Evolutionary conservation across 2,329 filamentous ascomycete genomes (phyloP), one percentile per base, ranked within the genome.

Genomic region (Botrytis paeoniae): DNA sequence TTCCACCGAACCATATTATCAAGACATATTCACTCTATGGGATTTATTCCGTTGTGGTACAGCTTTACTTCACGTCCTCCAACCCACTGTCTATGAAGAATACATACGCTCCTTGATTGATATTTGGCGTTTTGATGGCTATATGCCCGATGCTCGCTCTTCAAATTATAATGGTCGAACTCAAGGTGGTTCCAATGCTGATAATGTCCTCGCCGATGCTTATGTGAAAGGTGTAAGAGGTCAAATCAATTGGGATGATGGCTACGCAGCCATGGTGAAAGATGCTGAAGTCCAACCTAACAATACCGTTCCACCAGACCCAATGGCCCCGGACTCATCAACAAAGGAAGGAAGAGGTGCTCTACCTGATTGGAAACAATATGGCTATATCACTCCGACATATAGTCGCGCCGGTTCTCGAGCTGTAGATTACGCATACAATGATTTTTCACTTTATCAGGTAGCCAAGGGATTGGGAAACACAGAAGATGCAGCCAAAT

Each of bases 21-120:
- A 92, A 73, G 91, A 93, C 73, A 88, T 91, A 25, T 92, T 92
- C 78, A 93, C 91, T 0, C 86, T 91, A 35, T 93, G 91, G 91
- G 87, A 89, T 73, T 65, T 83, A 25, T 85, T 92, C 80, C 87
- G 91, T 35, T 92, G 89, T 79, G 87, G 88, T 0, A 91, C 88
- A 0, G 82, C 90, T 0, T 83, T 93, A 0, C 85, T 91, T 74
- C 91, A 93, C 45, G 84, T 93, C 32, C 80, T 93, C 1, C 87
- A 92, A 72, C 91, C 91, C 0, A 80, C 78, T 0, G 85, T 86
- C 20, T 90, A 92, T 77, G 88, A 90, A 78, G 90, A 91, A 78
- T 87, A 90, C 74, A 86, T 93, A 65, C 86, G 91, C 12, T 90
- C 89, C 0, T 82, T 92, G 68, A 88, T 93, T 71, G 91, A 93